Percentiles rank a stretch among this genome's conserved stretches.
These are phyloP conservation scores for Ophiostoma ips DNA, from an alignment of 2,329 filamentous ascomycete species.

Conservation along the genomic window DNA sequence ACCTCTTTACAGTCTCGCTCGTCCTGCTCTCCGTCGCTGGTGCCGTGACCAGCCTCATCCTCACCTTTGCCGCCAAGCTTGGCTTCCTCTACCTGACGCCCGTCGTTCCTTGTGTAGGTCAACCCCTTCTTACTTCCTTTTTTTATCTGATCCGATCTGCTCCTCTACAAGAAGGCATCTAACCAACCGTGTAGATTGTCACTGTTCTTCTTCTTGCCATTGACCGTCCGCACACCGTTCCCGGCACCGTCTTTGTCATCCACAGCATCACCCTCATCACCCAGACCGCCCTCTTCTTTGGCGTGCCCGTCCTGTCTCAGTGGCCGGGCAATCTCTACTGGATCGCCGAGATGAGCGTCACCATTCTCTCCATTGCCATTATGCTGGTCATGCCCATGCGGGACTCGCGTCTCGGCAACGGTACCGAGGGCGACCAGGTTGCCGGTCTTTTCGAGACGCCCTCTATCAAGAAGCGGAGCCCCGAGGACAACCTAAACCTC, in stretches of 20 bases:
- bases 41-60: conserved; percentile 15
- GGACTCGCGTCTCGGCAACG: conserved; percentile 36
- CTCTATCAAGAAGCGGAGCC: conserved; percentile 47
- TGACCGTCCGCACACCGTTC: conserved; percentile 20
- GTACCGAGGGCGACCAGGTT: conserved; percentile 32
- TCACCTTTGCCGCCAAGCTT: conserved; percentile 9
- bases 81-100: conserved; percentile 21
- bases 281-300: conserved; percentile 18
- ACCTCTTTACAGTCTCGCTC: conserved; percentile 22
- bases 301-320: conserved; percentile 20
- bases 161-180: too few species aligned
- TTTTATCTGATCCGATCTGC: too few species aligned
- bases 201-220: conserved; percentile 16
- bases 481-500: conserved; percentile 66
- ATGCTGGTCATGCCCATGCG: conserved; percentile 59
- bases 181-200: too few species aligned
- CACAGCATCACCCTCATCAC: conserved; percentile 21
- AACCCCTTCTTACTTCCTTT: too few species aligned
- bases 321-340: conserved; percentile 14
- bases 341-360: conserved; percentile 23
- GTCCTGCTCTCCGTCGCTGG: conserved; percentile 25
- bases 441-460: conserved; percentile 39
- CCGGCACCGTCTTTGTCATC: conserved; percentile 18
- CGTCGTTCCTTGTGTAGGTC: conserved; percentile 23
- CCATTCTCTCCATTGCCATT: conserved; percentile 32